Evolutionary conservation across 139 green algal species (phyloP).

Genomic region (Closterium sp.): DNA sequence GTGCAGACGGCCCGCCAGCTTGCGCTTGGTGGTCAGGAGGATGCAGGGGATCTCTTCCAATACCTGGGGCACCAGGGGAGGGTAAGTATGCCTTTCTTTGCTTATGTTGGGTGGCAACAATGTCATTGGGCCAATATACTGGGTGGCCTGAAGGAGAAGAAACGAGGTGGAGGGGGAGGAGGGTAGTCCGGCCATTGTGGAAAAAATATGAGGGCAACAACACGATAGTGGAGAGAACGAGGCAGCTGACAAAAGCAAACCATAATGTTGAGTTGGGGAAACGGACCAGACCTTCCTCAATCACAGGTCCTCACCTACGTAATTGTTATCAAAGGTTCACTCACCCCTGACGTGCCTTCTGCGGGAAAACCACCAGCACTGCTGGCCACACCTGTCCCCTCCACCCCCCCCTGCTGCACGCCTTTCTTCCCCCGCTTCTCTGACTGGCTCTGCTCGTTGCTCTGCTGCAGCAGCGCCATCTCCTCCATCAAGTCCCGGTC

Average conservation of each 20-base stretch:
- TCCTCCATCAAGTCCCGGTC: neutral
- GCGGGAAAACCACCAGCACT: neutral
- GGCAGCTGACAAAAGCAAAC: neutral
- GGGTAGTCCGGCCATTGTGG: neutral
- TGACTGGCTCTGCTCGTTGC: neutral
- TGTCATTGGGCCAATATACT: too few relatives aligned
- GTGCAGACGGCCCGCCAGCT: neutral
- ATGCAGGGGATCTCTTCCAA: neutral
- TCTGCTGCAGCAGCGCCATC: neutral
- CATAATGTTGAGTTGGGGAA: neutral
- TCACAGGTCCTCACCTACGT: neutral
- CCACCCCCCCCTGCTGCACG: neutral
- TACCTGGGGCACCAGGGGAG: neutral
- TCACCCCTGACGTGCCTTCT: neutral
- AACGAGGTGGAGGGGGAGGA: neutral
- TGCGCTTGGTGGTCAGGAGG: slow-evolving; percentile 1
- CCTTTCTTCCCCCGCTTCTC: neutral
- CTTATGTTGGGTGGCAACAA: too few relatives aligned
- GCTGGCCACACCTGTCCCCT: neutral
- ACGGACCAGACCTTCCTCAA: too few relatives aligned
- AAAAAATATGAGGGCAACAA: neutral
- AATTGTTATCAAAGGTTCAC: neutral
- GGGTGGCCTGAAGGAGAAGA: neutral
- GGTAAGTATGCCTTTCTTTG: too few relatives aligned
- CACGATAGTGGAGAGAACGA: neutral